phyloP scores from a whole-genome alignment of 441 rosid genomes.

The Macaranga tanarius region DNA sequence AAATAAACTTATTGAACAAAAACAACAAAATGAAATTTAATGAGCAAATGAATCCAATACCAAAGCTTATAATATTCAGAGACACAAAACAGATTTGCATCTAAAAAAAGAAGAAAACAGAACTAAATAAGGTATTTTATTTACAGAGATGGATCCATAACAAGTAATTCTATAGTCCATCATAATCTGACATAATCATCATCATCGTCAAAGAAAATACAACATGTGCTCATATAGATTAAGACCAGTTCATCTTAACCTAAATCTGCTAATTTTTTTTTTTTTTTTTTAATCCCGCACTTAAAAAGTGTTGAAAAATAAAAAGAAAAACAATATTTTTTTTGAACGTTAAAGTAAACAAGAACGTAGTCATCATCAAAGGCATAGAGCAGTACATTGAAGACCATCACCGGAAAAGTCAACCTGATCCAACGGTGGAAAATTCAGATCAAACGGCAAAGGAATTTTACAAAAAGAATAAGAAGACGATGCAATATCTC shows the following conservation, averaged over 20 bases:
- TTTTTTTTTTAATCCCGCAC: slow-evolving; percentile 6
- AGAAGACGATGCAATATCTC: slow-evolving; percentile 37
- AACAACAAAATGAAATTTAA: too few relatives aligned
- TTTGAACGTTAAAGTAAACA: background rate
- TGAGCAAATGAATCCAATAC: background rate
- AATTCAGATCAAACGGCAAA: slow-evolving; percentile 82
- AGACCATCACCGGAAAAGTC: slow-evolving; percentile 62
- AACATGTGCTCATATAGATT: slow-evolving; percentile 25
- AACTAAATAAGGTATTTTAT: background rate
- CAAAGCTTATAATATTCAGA: too few relatives aligned
- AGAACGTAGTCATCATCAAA: slow-evolving; percentile 40
- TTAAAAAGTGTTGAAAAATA: background rate
- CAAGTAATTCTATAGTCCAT: slow-evolving; percentile 17
- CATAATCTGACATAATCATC: slow-evolving; percentile 22
- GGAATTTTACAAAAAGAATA: slow-evolving; percentile 29
- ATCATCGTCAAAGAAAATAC: background rate
- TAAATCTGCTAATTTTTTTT: slow-evolving; percentile 25
- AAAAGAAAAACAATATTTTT: too few relatives aligned
- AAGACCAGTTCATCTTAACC: slow-evolving; percentile 37
- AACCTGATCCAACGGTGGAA: slow-evolving; percentile 74
- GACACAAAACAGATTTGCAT: background rate
- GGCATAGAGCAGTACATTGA: slow-evolving; percentile 73
- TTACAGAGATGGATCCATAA: slow-evolving; percentile 20
- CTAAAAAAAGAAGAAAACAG: too few relatives aligned
- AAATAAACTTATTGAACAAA: too few relatives aligned